phyloP scores from a whole-genome alignment of 73 alveolate species.

The Paramecium bursaria region DNA sequence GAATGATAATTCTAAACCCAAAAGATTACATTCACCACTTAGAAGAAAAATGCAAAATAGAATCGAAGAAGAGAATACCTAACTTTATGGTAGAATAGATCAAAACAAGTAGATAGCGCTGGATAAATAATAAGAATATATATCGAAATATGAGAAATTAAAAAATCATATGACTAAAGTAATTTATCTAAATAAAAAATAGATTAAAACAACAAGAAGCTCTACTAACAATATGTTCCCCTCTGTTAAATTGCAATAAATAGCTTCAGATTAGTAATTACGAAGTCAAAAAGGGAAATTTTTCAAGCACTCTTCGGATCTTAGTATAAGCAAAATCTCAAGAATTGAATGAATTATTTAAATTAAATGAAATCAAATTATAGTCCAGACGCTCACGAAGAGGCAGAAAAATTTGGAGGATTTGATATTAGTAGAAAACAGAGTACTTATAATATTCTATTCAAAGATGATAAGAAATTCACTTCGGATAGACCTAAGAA shows the following conservation, averaged over 20 bases:
- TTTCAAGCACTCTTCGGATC: background rate
- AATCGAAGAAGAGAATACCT: slow-evolving; percentile 34
- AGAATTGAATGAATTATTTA: slow-evolving; percentile 48
- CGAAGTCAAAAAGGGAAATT: background rate
- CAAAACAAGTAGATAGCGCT: background rate
- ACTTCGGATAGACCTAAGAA: too few species aligned
- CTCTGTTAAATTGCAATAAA: too few species aligned
- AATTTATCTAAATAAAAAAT: too few species aligned
- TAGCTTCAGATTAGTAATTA: background rate
- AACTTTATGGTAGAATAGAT: slow-evolving; percentile 4
- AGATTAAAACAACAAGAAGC: too few species aligned
- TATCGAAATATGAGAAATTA: slow-evolving; percentile 25
- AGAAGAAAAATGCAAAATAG: background rate
- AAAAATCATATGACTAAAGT: slow-evolving; percentile 52
- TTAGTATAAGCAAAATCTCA: slow-evolving; percentile 51
- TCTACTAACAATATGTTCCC: too few species aligned
- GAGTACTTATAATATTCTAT: too few species aligned
- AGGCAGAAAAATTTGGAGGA: too few species aligned
- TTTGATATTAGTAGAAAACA: too few species aligned
- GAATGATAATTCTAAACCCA: slow-evolving; percentile 1
- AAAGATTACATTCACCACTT: slow-evolving; percentile 43
- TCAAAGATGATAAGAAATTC: too few species aligned
- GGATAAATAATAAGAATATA: slow-evolving; percentile 42
- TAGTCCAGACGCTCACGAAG: too few species aligned
- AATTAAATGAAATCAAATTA: too few species aligned